Conservation (phyloP, 345 rosid species). For the Gossypium anomalum region DNA sequence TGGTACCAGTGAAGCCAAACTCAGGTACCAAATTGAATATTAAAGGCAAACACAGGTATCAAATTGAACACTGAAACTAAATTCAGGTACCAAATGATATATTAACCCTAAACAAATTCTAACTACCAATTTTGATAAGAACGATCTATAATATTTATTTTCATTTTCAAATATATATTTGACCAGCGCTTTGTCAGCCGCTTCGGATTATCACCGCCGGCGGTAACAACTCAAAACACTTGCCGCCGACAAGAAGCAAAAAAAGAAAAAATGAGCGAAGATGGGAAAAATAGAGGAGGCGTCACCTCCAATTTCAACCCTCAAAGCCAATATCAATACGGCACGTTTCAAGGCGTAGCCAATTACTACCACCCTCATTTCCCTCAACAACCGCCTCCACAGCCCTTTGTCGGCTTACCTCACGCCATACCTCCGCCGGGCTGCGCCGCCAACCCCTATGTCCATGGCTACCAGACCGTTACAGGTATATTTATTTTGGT, state of each 20-base stretch:
- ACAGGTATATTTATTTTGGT: conserved; percentile 28
- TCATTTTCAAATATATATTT: no score
- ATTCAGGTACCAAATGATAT: background rate
- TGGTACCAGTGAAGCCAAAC: no score
- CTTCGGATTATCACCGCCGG: conserved; percentile 1
- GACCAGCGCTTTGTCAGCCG: background rate
- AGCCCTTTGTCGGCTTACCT: conserved; percentile 36
- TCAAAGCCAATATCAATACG: conserved; percentile 46
- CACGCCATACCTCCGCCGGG: conserved; percentile 36
- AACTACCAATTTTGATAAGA: background rate
- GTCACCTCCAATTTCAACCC: conserved; percentile 25
- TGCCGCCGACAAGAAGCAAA: background rate
- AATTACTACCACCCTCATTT: conserved; percentile 52
- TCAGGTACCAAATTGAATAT: no score
- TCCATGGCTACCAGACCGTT: conserved; percentile 43
- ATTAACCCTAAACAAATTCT: background rate
- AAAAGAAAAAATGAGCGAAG: conserved; percentile 38
- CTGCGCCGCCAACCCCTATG: conserved; percentile 22
- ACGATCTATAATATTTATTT: background rate
- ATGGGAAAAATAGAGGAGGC: conserved; percentile 37
- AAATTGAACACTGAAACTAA: no score
- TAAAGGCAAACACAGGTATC: no score
- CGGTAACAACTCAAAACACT: background rate
- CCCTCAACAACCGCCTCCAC: conserved; percentile 36
- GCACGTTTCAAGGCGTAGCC: conserved; percentile 89